Evolutionary conservation across 1,284 basidiomycete species (phyloP).

Genomic region (Ganoderma meredithae): DNA sequence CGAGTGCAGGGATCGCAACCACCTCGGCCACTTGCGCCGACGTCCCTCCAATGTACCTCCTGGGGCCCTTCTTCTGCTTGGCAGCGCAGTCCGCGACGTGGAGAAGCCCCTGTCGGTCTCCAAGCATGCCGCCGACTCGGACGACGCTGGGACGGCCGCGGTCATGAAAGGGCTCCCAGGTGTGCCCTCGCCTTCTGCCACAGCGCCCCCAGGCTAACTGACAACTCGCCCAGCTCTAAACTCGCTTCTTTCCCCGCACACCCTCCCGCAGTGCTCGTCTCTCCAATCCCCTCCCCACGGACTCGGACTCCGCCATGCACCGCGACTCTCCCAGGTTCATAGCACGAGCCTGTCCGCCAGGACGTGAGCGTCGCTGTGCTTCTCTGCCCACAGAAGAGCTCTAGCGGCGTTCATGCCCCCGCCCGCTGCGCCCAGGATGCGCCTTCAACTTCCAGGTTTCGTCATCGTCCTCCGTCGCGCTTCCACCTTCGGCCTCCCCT

Average conservation of each 20-base stretch:
- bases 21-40: background rate
- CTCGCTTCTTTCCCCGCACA: background rate
- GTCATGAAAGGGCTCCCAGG: background rate
- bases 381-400: background rate
- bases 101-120: background rate
- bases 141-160: background rate
- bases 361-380: background rate
- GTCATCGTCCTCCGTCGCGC: background rate
- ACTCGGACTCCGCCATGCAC: background rate
- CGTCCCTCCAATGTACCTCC: background rate
- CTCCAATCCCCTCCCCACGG: background rate
- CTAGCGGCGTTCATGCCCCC: slow-evolving; percentile 2
- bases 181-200: background rate
- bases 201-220: background rate
- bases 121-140: background rate
- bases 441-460: background rate
- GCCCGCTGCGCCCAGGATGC: background rate
- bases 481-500: background rate
- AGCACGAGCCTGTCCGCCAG: background rate
- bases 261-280: background rate
- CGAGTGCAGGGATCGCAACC: background rate
- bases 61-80: background rate
- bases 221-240: background rate
- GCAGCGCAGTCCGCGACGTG: background rate
- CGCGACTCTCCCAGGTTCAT: slow-evolving; percentile 3